Conservation (phyloP, 441 rosid species). For the Kokia cookei region DNA sequence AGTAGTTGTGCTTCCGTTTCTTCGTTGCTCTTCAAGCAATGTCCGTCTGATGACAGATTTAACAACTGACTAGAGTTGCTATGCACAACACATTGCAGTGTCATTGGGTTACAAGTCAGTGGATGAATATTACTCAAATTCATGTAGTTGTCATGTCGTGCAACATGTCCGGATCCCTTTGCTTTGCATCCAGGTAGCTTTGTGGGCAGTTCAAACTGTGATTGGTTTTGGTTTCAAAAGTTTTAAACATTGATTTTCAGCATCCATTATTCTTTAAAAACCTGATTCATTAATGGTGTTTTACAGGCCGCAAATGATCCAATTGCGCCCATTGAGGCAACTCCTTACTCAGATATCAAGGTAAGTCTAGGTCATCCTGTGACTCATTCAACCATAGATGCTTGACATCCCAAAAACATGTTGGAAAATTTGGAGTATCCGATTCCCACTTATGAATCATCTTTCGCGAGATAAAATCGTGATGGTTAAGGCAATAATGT, state of each 20-base stretch:
- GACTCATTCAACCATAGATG: background rate
- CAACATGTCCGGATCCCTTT: slow-evolving; percentile 56
- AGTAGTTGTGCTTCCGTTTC: background rate
- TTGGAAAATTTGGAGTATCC: too few relatives aligned
- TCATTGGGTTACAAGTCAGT: slow-evolving; percentile 85
- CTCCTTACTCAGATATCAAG: slow-evolving; percentile 68
- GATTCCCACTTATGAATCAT: too few relatives aligned
- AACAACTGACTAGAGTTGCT: slow-evolving; percentile 4
- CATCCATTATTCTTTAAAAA: background rate
- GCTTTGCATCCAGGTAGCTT: slow-evolving; percentile 78
- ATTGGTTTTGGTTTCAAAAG: background rate
- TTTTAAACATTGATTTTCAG: background rate
- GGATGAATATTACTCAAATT: slow-evolving; percentile 77
- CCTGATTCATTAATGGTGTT: background rate
- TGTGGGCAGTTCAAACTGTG: background rate
- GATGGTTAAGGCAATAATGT: background rate
- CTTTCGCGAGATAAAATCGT: too few relatives aligned
- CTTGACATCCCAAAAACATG: background rate
- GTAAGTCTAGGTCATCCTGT: slow-evolving; percentile 20
- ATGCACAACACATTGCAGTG: slow-evolving; percentile 36
- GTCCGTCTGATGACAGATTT: background rate
- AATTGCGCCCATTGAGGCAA: slow-evolving; percentile 73
- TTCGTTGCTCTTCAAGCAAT: background rate
- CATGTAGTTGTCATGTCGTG: slow-evolving; percentile 65
- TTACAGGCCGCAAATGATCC: slow-evolving; percentile 76